Evolutionary conservation across 495 filamentous ascomycete genomes (phyloP), one percentile per base, ranked within the genome.

Genomic region (Patellaria atrata): DNA sequence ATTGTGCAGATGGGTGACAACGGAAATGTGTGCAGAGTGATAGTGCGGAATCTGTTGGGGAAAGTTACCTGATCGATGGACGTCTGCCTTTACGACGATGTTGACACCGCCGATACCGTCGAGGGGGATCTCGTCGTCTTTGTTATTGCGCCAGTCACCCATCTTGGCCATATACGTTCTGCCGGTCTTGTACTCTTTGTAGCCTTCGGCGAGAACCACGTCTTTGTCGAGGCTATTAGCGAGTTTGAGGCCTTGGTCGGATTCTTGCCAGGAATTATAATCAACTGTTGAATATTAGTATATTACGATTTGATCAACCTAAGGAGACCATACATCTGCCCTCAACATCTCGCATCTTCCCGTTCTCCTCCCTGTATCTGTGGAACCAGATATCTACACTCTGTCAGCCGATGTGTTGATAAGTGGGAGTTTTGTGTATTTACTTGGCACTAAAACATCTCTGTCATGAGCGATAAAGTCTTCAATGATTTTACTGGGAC

Each of bases 221-320:
- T 94, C 76, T 51, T 82, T 80, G 38, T 73, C 60, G n/a, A 94
- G 68, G 21, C 63, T 72, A 9, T 68, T 55, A 8, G 79, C 71
- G 28, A 94, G 66, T 39, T 72, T 77, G 12, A 76, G 71, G 35
- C 64, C 86, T 54, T 84, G 77, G 27, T 79, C 73, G 12, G 89
- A 91, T 63, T 97, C 89, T 47, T 92, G 75, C 89, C 89, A 97
- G 0, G 89, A 97, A 61, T 97, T 97, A 62, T 96, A 97, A 55
- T 97, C 89, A 49, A 94, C 84, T 93, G 45, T 15, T 7, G 28
- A 37, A 37, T 13, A 30, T 44, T 18, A 42, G 33, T 28, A 29
- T 21, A 21, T 2, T 15, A n/a, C 13, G 13, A 27, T 10, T 25
- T n/a, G 15, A 20, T 26, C 15, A 22, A n/a, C n/a, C n/a, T n/a